Conservation (phyloP, 2,329 filamentous ascomycete species). For the Penicillium sp. region DNA sequence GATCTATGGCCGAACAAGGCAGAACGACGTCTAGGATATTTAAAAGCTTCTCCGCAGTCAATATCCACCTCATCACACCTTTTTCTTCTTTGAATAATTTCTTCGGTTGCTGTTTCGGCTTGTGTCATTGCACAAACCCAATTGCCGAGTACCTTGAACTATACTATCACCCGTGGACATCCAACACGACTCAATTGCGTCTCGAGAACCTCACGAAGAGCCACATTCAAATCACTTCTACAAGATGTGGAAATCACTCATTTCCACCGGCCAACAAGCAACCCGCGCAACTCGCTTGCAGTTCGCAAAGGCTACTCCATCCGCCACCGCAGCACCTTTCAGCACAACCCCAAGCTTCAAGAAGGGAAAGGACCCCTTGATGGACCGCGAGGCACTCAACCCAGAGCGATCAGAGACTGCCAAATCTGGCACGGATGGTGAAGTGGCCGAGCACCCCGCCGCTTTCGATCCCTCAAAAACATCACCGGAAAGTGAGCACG, state of each 20-base stretch:
- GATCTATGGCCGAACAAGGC: slow-evolving; percentile 13
- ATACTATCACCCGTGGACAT: background rate
- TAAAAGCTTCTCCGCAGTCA: background rate
- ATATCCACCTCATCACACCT: background rate
- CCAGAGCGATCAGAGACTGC: slow-evolving; percentile 67
- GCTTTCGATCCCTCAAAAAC: slow-evolving; percentile 72
- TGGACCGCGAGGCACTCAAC: slow-evolving; percentile 63
- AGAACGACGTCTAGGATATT: background rate
- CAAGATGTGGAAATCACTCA: slow-evolving; percentile 24
- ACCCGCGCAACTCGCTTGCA: slow-evolving; percentile 5
- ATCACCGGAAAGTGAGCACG: slow-evolving; percentile 60
- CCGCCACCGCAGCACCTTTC: slow-evolving; percentile 8
- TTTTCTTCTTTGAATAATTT: background rate
- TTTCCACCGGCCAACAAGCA: slow-evolving; percentile 17
- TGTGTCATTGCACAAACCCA: background rate
- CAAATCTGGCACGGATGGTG: slow-evolving; percentile 65
- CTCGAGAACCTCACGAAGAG: background rate
- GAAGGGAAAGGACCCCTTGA: slow-evolving; percentile 8
- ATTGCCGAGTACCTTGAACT: background rate
- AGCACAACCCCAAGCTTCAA: slow-evolving; percentile 9
- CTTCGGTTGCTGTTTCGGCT: background rate
- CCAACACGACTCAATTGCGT: background rate
- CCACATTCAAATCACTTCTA: background rate
- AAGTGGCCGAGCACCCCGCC: slow-evolving; percentile 58
- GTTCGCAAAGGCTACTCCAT: background rate